Evolutionary conservation across 305 asterid species (phyloP), one percentile per base, ranked within the genome.

Genomic region (Solanum hybrid): DNA sequence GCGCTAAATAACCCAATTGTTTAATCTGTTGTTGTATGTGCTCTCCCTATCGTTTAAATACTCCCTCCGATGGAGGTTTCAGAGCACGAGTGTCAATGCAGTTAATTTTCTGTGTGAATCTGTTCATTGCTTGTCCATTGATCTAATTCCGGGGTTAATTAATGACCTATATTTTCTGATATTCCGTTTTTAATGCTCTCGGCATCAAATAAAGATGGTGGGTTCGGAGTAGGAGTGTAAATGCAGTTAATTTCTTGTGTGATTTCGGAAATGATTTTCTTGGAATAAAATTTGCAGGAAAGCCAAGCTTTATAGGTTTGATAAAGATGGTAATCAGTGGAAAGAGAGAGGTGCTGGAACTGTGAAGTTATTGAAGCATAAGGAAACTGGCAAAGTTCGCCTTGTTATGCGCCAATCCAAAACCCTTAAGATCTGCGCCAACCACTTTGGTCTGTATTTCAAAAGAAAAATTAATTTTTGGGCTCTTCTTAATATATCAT

Each of bases 401-500:
- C 95, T 93, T 17, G 92, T 93, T 51, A 93, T 93, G 95, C 93
- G 95, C 77, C 94, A 92, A 87, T 89, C 95, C 5, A 92, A 79
- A 91, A 92, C 95, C 27, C 94, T 93, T 80, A 93, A 93, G 94
- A 92, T 93, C 92, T 93, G 95, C 27, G 95, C 95, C 60, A 93
- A 93, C 88, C 95, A 93, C 89, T 89, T 92, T 22, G 91, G 95
- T 93, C 24, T 60, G 94, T 87, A 76, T 86, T 32, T 80, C 66
- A 37, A 31, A 75, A 79, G 64, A 24, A 79, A 13, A 13, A 24
- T 37, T 24, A 38, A 6, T 37, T 37, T 79, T 24, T 4, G 64
- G 34, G 64, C 34, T 38, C 24, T 26, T 32, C 34, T 80, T 80
- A 38, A 13, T 80, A 80, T 38, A 14, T 80, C 35, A 80, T 38